Base-by-base conservation (phyloP, 495 filamentous ascomycete genomes). In the Amniculicola lignicola region DNA sequence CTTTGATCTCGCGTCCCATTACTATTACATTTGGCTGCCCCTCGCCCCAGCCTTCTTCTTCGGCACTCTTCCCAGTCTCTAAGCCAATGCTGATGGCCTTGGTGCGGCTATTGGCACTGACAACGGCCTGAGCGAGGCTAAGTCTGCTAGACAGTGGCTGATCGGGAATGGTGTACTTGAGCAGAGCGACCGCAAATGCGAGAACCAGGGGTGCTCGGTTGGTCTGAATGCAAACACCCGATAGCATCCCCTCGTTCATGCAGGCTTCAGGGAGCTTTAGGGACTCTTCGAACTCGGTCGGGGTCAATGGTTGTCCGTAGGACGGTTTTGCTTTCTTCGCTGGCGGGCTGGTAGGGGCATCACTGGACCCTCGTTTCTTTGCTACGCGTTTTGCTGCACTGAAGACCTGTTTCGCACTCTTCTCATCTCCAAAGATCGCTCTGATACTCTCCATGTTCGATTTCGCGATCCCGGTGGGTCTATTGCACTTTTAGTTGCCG, bases 161-260 rank as follows among this genome's bases (percentile, higher is more conserved):
- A 54, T 85, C 82, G 0, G 88, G 86, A 83, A 89, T 91, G 0
- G 88, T 90, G 62, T 84, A 82, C 46, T 84, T 84, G 39, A 91
- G 62, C 44, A 91, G 67, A 53, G 78, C 78, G 14, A 90, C 79
- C 1, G 86, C 86, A 70, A 92, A 93, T 5, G 89, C 89, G 15
- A 94, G 72, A 9, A 92, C 84, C 22, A 94, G 72, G 4, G 89
- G 89, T 11, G 89, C 89, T 29, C 89, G 75, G 64, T 93, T 94
- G 9, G 87, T 92, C 38, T 81, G 69, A 0, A 94, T 59, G 11
- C 77, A 69, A n/a, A 77, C 79, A 9, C 71, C 64, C 4, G 70
- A 69, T 10, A 92, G 77, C 28, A 76, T 71, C 19, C 82, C 78
- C 63, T 89, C 86, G 22, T 80, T 74, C 21, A 64, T 69, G 25